Conservation (phyloP, 78 protist species). For the Polysphondylium violaceum region DNA sequence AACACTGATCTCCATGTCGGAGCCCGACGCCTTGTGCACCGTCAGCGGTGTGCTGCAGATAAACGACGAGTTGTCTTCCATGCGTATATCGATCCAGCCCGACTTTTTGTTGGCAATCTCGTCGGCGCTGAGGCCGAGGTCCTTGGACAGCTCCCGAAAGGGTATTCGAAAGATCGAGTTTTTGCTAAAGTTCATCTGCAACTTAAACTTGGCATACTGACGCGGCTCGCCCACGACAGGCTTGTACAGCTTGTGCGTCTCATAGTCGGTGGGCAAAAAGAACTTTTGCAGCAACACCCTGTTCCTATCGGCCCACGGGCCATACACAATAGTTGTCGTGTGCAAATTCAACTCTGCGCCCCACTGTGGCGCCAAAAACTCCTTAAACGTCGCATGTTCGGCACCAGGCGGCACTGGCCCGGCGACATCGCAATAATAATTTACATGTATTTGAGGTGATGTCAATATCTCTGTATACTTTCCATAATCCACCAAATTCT, state of each 20-base stretch:
- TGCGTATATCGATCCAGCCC: conserved; percentile 51
- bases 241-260: conserved; percentile 15
- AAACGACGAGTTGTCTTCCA: conserved; percentile 46
- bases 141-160: conserved; percentile 71
- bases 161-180: conserved; percentile 57
- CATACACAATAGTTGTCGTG: conserved; percentile 39
- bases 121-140: not conserved
- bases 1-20: not conserved
- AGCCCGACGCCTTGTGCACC: not conserved
- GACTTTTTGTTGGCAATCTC: conserved; percentile 26
- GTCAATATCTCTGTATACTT: conserved; percentile 13
- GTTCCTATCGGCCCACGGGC: conserved; percentile 78
- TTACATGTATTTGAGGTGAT: not conserved
- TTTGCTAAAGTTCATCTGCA: conserved; percentile 7
- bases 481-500: conserved; percentile 46
- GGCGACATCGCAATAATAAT: conserved; percentile 71
- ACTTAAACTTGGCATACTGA: conserved; percentile 36
- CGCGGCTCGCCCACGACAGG: conserved; percentile 59
- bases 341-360: conserved; percentile 32
- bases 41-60: conserved; percentile 29
- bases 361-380: conserved; percentile 61
- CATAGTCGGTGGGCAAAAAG: conserved; percentile 70
- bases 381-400: conserved; percentile 17
- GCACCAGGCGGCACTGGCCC: conserved; percentile 39
- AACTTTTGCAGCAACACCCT: conserved; percentile 36